Evolutionary conservation across 345 rosid species (phyloP).

Genomic region (Turritis glabra): DNA sequence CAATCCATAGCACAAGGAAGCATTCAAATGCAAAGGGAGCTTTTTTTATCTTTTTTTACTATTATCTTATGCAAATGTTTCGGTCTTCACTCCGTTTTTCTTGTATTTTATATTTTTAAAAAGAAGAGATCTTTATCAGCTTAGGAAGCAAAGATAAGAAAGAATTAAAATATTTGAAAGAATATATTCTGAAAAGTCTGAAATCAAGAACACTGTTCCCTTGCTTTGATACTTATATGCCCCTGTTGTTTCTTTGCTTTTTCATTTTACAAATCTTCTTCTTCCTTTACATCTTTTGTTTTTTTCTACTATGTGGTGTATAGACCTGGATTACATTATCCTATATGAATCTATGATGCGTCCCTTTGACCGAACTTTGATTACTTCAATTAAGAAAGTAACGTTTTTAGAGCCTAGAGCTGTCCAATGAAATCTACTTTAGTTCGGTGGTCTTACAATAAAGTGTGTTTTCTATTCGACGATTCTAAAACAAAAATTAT

Average conservation of each 20-base stretch:
- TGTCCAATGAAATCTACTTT: not conserved
- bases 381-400: conserved; percentile 26
- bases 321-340: conserved; percentile 17
- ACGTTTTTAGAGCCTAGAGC: conserved; percentile 14
- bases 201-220: conserved; percentile 44
- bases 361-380: conserved; percentile 37
- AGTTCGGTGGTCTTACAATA: not conserved
- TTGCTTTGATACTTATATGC: conserved; percentile 37
- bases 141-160: conserved; percentile 34
- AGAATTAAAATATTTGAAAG: conserved; percentile 21
- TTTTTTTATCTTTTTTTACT: conserved; percentile 1
- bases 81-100: conserved; percentile 7
- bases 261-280: conserved; percentile 14
- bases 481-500: not conserved
- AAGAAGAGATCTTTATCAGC: conserved; percentile 35
- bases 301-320: conserved; percentile 12
- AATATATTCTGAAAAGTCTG: conserved; percentile 36
- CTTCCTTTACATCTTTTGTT: not conserved
- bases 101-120: not conserved
- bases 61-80: conserved; percentile 4
- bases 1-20: conserved; percentile 5
- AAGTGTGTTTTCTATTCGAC: not conserved
- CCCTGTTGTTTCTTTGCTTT: conserved; percentile 14
- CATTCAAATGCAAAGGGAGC: conserved; percentile 12
- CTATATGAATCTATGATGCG: not conserved